phyloP scores from a whole-genome alignment of 2,329 filamentous ascomycete species.

The Calycina herbarum region DNA sequence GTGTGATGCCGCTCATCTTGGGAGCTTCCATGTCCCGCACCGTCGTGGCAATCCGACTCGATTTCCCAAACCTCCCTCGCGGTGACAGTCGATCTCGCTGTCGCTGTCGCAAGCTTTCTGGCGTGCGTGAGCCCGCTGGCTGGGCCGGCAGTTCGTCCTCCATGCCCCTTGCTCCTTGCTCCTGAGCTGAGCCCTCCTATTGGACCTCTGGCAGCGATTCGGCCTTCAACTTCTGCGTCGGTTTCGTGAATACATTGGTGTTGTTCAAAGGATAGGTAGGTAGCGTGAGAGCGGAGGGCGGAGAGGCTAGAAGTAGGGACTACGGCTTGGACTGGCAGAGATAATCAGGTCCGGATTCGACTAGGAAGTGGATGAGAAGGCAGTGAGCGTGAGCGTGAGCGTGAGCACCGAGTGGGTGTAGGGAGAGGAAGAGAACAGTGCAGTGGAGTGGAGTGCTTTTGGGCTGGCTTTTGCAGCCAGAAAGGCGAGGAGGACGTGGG shows the following conservation, averaged over 20 bases:
- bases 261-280: conserved; percentile 5
- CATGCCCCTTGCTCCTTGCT: conserved; percentile 13
- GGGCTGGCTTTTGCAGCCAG: neutral
- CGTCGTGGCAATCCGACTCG: conserved; percentile 25
- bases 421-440: neutral
- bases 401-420: neutral
- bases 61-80: conserved; percentile 33
- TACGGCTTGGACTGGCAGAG: conserved; percentile 2
- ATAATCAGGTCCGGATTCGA: neutral
- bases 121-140: conserved; percentile 27
- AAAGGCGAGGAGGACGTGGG: neutral
- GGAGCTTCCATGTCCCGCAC: conserved; percentile 27
- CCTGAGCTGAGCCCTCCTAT: neutral
- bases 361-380: neutral
- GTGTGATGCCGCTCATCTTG: conserved; percentile 22
- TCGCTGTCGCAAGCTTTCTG: conserved; percentile 37
- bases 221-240: conserved; percentile 27
- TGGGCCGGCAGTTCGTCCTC: conserved; percentile 20
- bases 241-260: conserved; percentile 32
- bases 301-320: neutral
- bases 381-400: neutral
- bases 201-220: conserved; percentile 12
- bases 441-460: neutral
- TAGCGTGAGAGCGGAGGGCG: neutral
- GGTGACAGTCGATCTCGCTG: conserved; percentile 38